These are phyloP conservation scores for Psilocybe cubensis DNA, from an alignment of 768 basidiomycete species.

Conservation along the genomic window DNA sequence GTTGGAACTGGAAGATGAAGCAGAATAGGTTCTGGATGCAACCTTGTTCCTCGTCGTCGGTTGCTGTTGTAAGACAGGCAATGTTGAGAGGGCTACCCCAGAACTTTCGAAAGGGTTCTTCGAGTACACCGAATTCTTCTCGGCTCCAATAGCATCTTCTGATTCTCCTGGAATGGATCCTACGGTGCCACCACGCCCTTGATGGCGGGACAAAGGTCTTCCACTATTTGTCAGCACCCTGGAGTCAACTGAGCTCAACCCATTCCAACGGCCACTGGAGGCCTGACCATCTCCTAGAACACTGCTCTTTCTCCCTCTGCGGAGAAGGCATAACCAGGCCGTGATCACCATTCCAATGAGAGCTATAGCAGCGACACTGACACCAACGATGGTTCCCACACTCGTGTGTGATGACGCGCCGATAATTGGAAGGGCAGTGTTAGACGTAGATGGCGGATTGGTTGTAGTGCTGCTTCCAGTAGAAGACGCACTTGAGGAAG, in stretches of 20 bases:
- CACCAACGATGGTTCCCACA: constrained; percentile 52
- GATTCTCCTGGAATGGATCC: constrained; percentile 24
- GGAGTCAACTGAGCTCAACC: constrained; percentile 37
- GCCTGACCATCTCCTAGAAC: constrained; percentile 9
- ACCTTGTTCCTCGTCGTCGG: not conserved
- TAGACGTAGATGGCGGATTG: constrained; percentile 15
- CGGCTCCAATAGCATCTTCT: constrained; percentile 22
- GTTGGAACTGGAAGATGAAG: constrained; percentile 12
- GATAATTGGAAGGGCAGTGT: constrained; percentile 24
- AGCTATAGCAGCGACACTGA: constrained; percentile 50
- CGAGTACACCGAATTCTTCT: constrained; percentile 25
- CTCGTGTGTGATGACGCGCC: constrained; percentile 31
- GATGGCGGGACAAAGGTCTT: constrained; percentile 13
- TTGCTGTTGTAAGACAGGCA: constrained; percentile 26
- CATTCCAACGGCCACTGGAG: constrained; percentile 28
- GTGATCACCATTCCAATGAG: constrained; percentile 35
- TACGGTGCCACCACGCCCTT: constrained; percentile 19
- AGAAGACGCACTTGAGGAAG: constrained; percentile 14
- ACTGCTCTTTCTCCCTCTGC: constrained; percentile 8
- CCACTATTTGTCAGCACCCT: constrained; percentile 16
- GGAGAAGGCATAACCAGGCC: constrained; percentile 35
- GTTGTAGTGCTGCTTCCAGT: constrained; percentile 21
- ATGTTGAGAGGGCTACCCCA: constrained; percentile 21
- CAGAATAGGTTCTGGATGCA: constrained; percentile 9
- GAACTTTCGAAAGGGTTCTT: constrained; percentile 21